phyloP scores from a whole-genome alignment of 805 yeast species.

The Hanseniaspora singularis region DNA sequence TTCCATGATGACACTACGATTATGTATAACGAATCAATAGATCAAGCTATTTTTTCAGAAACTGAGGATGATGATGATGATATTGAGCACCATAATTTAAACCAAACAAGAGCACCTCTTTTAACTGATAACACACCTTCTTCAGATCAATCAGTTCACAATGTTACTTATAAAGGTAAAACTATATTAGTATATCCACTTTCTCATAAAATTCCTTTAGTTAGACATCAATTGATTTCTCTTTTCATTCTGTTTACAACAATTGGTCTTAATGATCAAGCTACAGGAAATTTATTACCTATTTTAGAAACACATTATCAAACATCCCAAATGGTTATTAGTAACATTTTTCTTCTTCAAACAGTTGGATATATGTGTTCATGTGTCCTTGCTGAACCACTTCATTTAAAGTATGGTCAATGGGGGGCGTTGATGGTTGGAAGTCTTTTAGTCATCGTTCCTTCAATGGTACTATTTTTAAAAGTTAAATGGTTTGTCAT shows the following conservation, averaged over 20 bases:
- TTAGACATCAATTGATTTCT: conserved; percentile 24
- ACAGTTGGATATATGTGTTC: conserved; percentile 27
- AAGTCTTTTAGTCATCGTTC: conserved; percentile 24
- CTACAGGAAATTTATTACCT: conserved; percentile 27
- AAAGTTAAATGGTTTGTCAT: conserved; percentile 22
- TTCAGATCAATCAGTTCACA: not conserved
- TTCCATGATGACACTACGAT: no score
- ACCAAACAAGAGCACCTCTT: no score
- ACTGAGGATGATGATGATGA: not conserved
- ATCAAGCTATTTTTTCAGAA: not conserved
- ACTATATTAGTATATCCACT: conserved; percentile 20
- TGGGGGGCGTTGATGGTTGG: conserved; percentile 25
- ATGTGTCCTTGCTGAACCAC: conserved; percentile 23
- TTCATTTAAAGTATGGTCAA: conserved; percentile 24
- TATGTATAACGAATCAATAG: no score
- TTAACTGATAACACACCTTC: no score
- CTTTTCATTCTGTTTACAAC: conserved; percentile 24
- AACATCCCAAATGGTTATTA: conserved; percentile 22
- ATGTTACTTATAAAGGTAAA: not conserved
- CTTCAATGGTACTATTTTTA: conserved; percentile 19
- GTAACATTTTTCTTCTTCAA: conserved; percentile 25
- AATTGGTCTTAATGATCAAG: conserved; percentile 28
- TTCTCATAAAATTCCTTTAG: conserved; percentile 22
- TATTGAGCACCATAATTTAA: not conserved
- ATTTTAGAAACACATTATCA: conserved; percentile 23